Conservation (phyloP, 2,329 filamentous ascomycete genomes). For the Aaosphaeria arxii region DNA sequence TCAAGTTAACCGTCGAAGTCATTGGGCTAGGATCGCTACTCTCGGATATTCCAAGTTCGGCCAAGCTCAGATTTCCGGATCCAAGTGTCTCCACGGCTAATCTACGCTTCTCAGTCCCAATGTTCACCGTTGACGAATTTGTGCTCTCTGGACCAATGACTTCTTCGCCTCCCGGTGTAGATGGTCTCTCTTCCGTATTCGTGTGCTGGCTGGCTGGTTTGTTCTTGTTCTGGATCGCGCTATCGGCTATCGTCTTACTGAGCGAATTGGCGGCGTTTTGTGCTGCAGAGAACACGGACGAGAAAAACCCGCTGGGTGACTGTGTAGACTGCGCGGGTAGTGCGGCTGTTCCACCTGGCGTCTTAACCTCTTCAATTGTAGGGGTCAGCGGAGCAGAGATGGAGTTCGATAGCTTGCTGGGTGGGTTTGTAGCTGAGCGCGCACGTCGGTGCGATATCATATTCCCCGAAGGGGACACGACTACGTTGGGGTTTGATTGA, state of each 20-base stretch:
- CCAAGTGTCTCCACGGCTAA: constrained; percentile 86
- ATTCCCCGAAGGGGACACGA: constrained; percentile 62
- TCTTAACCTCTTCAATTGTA: constrained; percentile 67
- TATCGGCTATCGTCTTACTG: constrained; percentile 71
- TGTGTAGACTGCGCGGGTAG: constrained; percentile 26
- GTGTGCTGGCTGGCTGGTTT: constrained; percentile 44
- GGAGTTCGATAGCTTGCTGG: constrained; percentile 85
- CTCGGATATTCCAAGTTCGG: constrained; percentile 79
- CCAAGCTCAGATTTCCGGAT: constrained; percentile 82
- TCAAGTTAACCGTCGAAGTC: constrained; percentile 57
- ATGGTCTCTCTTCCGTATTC: constrained; percentile 20
- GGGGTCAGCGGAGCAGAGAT: constrained; percentile 66
- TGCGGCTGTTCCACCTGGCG: constrained; percentile 53
- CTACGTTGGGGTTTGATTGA: constrained; percentile 49
- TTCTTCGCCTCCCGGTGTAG: constrained; percentile 38
- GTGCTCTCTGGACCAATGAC: constrained; percentile 36
- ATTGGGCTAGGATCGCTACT: constrained; percentile 55
- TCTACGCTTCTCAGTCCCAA: constrained; percentile 48
- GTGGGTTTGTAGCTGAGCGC: constrained; percentile 56
- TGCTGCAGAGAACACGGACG: constrained; percentile 85
- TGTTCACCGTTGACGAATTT: constrained; percentile 13
- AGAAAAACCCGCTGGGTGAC: constrained; percentile 73
- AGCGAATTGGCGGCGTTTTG: constrained; percentile 83
- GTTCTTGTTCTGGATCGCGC: constrained; percentile 50
- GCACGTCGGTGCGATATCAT: constrained; percentile 71